Base-by-base conservation (phyloP, 352 stramenopile species). In the Pythium oligandrum region DNA sequence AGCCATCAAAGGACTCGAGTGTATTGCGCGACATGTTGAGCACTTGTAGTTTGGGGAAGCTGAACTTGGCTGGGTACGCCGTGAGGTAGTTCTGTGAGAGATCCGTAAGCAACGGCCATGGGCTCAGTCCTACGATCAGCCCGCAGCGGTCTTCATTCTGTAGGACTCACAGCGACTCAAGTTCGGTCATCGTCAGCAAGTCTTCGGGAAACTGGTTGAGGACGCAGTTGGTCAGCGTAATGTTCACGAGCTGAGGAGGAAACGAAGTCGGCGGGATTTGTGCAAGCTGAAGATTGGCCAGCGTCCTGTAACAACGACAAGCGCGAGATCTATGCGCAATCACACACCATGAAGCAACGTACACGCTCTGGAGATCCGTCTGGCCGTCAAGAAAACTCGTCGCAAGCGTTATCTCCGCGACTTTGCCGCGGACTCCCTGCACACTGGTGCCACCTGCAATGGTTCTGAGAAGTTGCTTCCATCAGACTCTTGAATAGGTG, bases 21-120 rank as follows among this genome's bases (percentile, higher is more conserved):
- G 63, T 70, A 52, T 87, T 87, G 11, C 45, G 75, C 33, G 73
- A 85, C 48, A 85, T 51, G 52, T 87, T 87, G 32, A 87, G 65
- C 32, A 56, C 61, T 35, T 64, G 38, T 53, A 86, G 66, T 35
- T 59, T 63, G 3, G 51, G n/a, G 31, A 78, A 45, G 10, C 63
- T 66, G 60, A 79, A 88, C 11, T 87, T 81, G 49, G 66, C 63
- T 4, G 67, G 73, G 57, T 75, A 90, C 7, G 52, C 52, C 35
- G 51, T 64, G 45, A 86, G 66, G 17, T 73, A 66, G 57, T 90
- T 90, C 43, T 75, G 57, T 7, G 64, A 74, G 33, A 88, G 65
- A 48, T 88, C 68, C 30, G 69, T 83, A 38, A 38, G 45, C 4
- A n/a, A 43, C 50, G 55, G 9, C 17, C 17, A 26, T 26, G 17